Conservation (phyloP, 192 early-diverging fungal species). For the Tieghemiomyces parasiticus region DNA sequence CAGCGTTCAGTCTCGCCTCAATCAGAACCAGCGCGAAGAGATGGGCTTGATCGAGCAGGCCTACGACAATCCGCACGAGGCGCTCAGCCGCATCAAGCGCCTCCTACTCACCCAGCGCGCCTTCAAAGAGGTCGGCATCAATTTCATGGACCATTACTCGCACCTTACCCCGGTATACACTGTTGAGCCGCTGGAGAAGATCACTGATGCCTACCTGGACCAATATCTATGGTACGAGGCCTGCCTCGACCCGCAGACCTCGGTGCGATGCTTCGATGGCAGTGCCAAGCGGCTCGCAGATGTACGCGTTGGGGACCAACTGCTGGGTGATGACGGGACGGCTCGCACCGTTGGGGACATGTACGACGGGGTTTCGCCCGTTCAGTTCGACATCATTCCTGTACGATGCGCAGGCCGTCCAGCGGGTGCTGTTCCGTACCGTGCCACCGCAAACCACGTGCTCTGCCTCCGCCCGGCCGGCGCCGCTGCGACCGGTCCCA, state of each 20-base stretch:
- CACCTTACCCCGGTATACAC: constrained; percentile 96
- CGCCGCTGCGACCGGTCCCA: no score
- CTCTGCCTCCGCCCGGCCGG: not conserved
- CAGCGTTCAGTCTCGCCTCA: constrained; percentile 86
- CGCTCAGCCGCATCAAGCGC: constrained; percentile 81
- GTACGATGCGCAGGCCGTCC: not conserved
- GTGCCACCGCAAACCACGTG: constrained; percentile 23
- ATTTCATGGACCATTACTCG: constrained; percentile 98
- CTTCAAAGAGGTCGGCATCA: constrained; percentile 98
- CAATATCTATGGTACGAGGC: constrained; percentile 99
- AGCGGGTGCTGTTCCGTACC: not conserved
- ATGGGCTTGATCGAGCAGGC: constrained; percentile 96
- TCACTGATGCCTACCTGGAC: constrained; percentile 96
- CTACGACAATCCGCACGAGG: constrained; percentile 89
- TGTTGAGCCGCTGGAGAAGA: constrained; percentile 99
- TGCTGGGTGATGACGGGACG: constrained; percentile 33
- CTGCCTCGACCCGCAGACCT: constrained; percentile 1
- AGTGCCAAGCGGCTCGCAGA: not conserved
- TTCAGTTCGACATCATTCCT: constrained; percentile 15
- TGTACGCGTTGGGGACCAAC: constrained; percentile 19
- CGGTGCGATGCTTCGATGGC: not conserved
- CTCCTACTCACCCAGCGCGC: constrained; percentile 91
- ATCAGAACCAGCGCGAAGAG: constrained; percentile 93
- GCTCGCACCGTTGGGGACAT: constrained; percentile 22
- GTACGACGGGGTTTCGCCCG: not conserved